Evolutionary conservation across 495 filamentous ascomycete genomes (phyloP).

Genomic region (Lophiotrema nucula): DNA sequence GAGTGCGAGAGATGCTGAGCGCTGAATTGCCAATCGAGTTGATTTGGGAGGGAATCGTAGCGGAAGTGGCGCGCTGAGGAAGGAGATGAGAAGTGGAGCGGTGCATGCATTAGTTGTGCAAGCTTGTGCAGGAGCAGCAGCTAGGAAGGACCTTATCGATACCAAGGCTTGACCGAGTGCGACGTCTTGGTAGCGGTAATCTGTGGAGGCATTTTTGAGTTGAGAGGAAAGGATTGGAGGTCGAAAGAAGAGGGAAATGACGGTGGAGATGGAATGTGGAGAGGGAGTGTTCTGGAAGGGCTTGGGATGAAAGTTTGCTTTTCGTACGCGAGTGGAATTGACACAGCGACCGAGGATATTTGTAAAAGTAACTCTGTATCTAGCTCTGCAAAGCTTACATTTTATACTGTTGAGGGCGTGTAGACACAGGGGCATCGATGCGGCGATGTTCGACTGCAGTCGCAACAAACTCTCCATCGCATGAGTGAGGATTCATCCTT

Average conservation of each 20-base stretch:
- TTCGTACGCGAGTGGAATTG: too few species aligned
- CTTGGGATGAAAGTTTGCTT: background rate
- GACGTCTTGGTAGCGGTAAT: too few species aligned
- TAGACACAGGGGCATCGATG: background rate
- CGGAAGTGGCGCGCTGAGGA: background rate
- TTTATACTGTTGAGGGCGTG: background rate
- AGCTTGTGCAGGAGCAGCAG: constrained; percentile 1
- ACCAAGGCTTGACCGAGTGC: background rate
- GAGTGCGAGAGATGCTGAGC: too few species aligned
- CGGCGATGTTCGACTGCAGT: too few species aligned
- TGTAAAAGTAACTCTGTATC: background rate
- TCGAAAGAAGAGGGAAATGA: too few species aligned
- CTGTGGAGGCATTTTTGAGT: too few species aligned
- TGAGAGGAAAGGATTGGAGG: too few species aligned
- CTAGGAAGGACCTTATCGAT: background rate
- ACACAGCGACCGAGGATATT: too few species aligned
- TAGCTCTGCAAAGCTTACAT: background rate
- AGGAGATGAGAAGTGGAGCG: background rate
- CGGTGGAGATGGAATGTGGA: background rate
- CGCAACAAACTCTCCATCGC: too few species aligned
- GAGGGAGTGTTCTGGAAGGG: background rate
- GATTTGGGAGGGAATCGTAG: too few species aligned
- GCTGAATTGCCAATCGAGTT: too few species aligned
- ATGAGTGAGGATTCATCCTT: too few species aligned
- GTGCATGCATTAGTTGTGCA: constrained; percentile 12